Percentiles rank a stretch among this genome's conserved stretches.
Conservation (phyloP, 1,139 yeast genomes). For the Pichia sp. region DNA sequence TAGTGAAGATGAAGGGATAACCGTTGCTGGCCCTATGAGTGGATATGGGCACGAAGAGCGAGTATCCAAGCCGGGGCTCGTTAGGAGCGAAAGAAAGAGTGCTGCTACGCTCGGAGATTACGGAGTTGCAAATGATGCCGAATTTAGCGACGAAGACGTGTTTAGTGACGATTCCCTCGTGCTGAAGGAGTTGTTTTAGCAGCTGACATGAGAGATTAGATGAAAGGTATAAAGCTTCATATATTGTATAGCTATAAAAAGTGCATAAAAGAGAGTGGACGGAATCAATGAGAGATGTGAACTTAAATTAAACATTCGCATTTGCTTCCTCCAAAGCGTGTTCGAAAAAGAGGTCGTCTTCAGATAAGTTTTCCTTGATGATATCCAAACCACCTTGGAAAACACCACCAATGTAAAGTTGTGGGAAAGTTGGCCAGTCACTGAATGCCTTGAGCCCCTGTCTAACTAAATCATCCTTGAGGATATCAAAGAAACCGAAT, state of each 20-base stretch:
- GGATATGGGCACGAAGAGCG: no score
- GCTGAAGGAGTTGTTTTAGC: not conserved
- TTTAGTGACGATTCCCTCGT: conserved; percentile 14
- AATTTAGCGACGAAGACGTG: conserved; percentile 8
- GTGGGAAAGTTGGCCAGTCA: conserved; percentile 99
- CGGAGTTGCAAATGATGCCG: no score
- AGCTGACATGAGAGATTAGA: no score
- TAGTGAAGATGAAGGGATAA: conserved; percentile 16
- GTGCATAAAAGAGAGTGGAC: no score
- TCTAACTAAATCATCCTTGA: conserved; percentile 89
- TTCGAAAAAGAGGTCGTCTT: conserved; percentile 81
- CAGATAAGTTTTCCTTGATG: conserved; percentile 82
- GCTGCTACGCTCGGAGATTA: no score
- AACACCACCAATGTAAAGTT: conserved; percentile 84
- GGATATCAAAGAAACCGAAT: conserved; percentile 92
- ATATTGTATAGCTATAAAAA: no score
- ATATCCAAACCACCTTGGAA: conserved; percentile 97
- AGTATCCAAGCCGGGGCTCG: no score
- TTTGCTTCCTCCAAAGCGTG: conserved; percentile 37
- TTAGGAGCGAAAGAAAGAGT: no score
- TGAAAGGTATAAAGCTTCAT: no score
- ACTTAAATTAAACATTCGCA: no score
- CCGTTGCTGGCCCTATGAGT: no score
- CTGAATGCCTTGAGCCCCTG: conserved; percentile 83
- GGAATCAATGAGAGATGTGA: no score